Percentiles rank a stretch among this genome's conserved stretches.
phyloP scores from a whole-genome alignment of 148 eudicot species.

The Gaultheria prostrata region DNA sequence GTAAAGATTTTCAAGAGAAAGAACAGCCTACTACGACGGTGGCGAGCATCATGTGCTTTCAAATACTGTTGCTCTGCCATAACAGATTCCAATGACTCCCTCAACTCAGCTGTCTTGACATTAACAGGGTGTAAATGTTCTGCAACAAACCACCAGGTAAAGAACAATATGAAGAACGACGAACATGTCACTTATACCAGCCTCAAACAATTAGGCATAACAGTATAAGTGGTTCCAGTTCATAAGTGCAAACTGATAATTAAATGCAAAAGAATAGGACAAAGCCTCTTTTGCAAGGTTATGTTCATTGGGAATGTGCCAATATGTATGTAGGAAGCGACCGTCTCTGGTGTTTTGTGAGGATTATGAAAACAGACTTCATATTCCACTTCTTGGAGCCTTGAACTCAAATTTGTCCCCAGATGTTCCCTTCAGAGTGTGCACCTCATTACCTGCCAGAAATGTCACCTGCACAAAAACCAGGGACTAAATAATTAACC shows the following conservation, averaged over 20 bases:
- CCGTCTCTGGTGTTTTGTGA: constrained; percentile 70
- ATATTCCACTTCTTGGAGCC: constrained; percentile 83
- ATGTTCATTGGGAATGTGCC: constrained; percentile 89
- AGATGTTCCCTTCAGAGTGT: constrained; percentile 71
- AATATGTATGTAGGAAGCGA: constrained; percentile 84
- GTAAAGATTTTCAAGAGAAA: not conserved
- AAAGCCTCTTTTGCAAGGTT: constrained; percentile 91
- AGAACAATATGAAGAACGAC: not conserved
- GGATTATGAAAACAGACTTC: constrained; percentile 89
- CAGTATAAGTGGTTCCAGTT: not conserved
- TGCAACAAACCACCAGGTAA: constrained; percentile 25
- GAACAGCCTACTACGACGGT: constrained; percentile 78
- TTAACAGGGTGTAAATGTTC: constrained; percentile 96
- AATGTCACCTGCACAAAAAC: constrained; percentile 64
- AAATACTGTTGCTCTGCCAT: constrained; percentile 77
- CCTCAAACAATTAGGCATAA: not conserved
- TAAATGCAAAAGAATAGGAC: constrained; percentile 24
- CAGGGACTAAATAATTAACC: not conserved
- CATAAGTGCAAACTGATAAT: not conserved
- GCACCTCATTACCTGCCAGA: constrained; percentile 63
- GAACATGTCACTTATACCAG: not conserved
- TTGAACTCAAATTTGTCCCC: constrained; percentile 87
- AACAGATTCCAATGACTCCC: constrained; percentile 87
- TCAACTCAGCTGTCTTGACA: constrained; percentile 87
- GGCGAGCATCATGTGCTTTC: constrained; percentile 85